These are phyloP conservation scores for Pythium aquatile DNA, from an alignment of 352 stramenopile genomes.

Conservation along the genomic window DNA sequence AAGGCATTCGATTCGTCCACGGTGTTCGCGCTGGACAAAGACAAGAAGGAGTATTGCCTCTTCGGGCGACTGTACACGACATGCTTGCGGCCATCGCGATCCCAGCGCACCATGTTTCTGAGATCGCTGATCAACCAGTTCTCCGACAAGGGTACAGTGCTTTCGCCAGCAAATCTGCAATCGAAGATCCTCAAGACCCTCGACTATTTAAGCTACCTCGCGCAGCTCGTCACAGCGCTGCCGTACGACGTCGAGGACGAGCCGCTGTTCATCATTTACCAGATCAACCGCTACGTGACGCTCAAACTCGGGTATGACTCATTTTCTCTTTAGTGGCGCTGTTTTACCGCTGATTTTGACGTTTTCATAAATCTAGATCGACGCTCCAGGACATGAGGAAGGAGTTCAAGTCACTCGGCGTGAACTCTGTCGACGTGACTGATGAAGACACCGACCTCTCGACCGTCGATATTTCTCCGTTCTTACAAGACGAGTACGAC, in stretches of 20 bases:
- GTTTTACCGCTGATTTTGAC: neutral
- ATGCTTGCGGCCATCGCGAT: conserved; percentile 48
- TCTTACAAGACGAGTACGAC: conserved; percentile 12
- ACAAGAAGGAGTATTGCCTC: conserved; percentile 68
- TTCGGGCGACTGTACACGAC: conserved; percentile 69
- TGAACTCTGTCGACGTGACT: conserved; percentile 35
- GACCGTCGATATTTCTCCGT: conserved; percentile 37
- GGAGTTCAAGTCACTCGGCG: conserved; percentile 36
- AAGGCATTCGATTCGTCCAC: conserved; percentile 47
- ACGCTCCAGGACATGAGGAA: conserved; percentile 57
- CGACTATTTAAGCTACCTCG: conserved; percentile 77
- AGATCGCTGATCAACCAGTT: conserved; percentile 74
- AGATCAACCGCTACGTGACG: conserved; percentile 78
- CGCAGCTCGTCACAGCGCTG: conserved; percentile 62
- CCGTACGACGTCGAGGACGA: conserved; percentile 84
- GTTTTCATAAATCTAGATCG: conserved; percentile 28
- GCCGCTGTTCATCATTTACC: conserved; percentile 85
- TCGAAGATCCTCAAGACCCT: conserved; percentile 31
- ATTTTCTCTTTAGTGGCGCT: neutral
- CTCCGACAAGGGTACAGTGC: conserved; percentile 44
- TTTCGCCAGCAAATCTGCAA: conserved; percentile 30
- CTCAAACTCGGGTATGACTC: conserved; percentile 72
- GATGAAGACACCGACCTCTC: conserved; percentile 56
- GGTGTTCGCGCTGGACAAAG: conserved; percentile 59
- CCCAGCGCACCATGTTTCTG: conserved; percentile 58